Base-by-base conservation (phyloP, 2,329 filamentous ascomycete species). In the Coniochaeta prunicola region DNA sequence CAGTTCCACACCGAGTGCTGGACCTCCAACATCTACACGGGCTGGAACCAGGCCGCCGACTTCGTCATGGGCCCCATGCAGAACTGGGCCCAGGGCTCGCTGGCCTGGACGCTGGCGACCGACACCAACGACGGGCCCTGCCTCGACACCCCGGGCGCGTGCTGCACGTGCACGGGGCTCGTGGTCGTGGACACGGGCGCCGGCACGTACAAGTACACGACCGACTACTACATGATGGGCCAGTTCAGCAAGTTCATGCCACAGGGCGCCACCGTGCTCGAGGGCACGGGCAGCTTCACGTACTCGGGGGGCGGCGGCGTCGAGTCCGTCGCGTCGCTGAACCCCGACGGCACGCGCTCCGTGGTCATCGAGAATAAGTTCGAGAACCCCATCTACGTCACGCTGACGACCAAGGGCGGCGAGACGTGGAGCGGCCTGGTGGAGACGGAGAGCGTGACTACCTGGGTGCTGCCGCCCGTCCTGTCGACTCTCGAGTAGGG, bases 141-240 rank as follows among this genome's bases (percentile, higher is more conserved):
- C 58, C 69, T 78, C 21, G 64, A 70, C 10, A 73, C 73, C 34
- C 70, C 71, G 33, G 73, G 72, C 4, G 59, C 65, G n/a, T 80
- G 77, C 65, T 62, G 61, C 21, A 69, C 67, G 10, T 80, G 77
- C 66, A 73, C 71, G 0, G 84, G 84, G 9, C 74, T 87, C 6
- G 80, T 85, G 53, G 80, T 79, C 5, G 73, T 87, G 59, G 80
- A 87, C 69, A 77, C 69, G 9, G 65, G 67, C 10, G 65, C 71
- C 10, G 71, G 69, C 26, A 74, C 71, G 3, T 82, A 82, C 66
- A 70, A 68, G 4, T 74, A 76, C 60, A 75, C 74, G 26, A 71
- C 77, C 9, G 78, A 80, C 60, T 82, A 81, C 68, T 82, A 82
- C 66, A 79, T 80, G 73, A 70, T 82, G 61, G 79, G 77, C 1